Evolutionary conservation across 2,329 filamentous ascomycete genomes (phyloP).

Genomic region (Talaromyces sp.): DNA sequence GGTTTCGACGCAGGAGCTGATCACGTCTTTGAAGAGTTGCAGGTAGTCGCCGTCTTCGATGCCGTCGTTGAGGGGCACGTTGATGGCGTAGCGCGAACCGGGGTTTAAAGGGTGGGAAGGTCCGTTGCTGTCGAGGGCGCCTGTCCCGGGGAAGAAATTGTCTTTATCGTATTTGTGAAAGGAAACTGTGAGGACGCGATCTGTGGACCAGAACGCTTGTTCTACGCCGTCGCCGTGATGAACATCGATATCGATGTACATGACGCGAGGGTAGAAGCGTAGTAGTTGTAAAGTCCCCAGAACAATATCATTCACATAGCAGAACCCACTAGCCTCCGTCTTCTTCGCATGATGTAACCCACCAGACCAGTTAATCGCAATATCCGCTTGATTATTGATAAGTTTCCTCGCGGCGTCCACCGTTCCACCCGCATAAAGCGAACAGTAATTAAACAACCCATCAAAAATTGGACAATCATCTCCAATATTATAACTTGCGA

Average conservation of each 20-base stretch:
- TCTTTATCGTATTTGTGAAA: slow-evolving; percentile 93
- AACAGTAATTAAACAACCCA: slow-evolving; percentile 90
- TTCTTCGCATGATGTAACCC: slow-evolving; percentile 96
- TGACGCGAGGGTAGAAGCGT: slow-evolving; percentile 72
- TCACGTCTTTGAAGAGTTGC: slow-evolving; percentile 74
- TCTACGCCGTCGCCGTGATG: slow-evolving; percentile 90
- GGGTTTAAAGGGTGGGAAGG: slow-evolving; percentile 77
- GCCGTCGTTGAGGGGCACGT: slow-evolving; percentile 83
- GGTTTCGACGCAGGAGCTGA: slow-evolving; percentile 69
- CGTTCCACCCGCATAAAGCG: slow-evolving; percentile 84
- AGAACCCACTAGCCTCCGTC: slow-evolving; percentile 89
- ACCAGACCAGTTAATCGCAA: slow-evolving; percentile 96
- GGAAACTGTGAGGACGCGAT: slow-evolving; percentile 85
- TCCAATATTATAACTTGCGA: slow-evolving; percentile 75
- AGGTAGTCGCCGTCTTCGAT: slow-evolving; percentile 89
- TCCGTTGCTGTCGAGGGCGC: slow-evolving; percentile 78
- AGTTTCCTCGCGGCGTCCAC: slow-evolving; percentile 88
- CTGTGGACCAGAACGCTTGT: slow-evolving; percentile 83
- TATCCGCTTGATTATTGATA: slow-evolving; percentile 79
- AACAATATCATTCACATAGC: slow-evolving; percentile 98
- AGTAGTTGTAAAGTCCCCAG: slow-evolving; percentile 85
- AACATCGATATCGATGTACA: slow-evolving; percentile 93
- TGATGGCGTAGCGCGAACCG: slow-evolving; percentile 82
- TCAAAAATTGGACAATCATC: slow-evolving; percentile 97
- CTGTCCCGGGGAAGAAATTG: slow-evolving; percentile 84